Conservation (phyloP, 1,139 yeast species). For the Geotrichum cucujoidarum region DNA sequence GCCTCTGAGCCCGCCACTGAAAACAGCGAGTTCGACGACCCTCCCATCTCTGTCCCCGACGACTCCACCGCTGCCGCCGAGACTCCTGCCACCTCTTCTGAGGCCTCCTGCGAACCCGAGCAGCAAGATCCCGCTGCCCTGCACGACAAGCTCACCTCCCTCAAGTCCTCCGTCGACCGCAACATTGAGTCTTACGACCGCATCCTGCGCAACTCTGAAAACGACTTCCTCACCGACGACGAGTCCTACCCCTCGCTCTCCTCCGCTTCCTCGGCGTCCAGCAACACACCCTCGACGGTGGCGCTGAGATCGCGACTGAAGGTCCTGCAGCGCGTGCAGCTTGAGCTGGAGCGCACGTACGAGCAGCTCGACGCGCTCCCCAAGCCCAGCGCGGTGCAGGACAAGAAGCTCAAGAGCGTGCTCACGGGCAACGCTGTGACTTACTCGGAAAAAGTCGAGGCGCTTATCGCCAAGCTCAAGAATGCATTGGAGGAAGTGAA, state of each 20-base stretch:
- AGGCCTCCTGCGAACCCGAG: background rate
- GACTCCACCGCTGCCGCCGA: background rate
- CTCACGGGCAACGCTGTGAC: constrained; percentile 17
- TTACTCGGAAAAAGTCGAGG: constrained; percentile 14
- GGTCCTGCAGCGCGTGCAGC: constrained; percentile 13
- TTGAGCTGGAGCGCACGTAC: constrained; percentile 12
- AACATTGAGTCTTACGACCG: constrained; percentile 9
- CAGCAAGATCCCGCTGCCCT: background rate
- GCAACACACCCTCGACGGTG: too few relatives aligned
- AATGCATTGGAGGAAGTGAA: background rate
- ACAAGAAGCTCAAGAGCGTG: constrained; percentile 12
- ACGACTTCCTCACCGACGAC: constrained; percentile 2
- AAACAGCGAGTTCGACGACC: background rate
- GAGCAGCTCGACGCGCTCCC: constrained; percentile 9
- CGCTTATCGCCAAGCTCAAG: constrained; percentile 1
- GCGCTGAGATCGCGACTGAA: constrained; percentile 10
- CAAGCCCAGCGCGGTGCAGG: background rate
- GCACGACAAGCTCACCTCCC: background rate
- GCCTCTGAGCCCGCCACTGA: background rate
- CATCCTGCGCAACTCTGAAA: background rate
- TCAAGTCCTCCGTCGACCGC: constrained; percentile 1
- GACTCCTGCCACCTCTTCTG: background rate
- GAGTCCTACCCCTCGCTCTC: constrained; percentile 7
- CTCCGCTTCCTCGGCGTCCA: background rate
- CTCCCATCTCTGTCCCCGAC: background rate